A percentile compares a stretch with the other conserved stretches of the same genome.
phyloP scores from a whole-genome alignment of 768 basidiomycete genomes.

The Ramaria sp. region DNA sequence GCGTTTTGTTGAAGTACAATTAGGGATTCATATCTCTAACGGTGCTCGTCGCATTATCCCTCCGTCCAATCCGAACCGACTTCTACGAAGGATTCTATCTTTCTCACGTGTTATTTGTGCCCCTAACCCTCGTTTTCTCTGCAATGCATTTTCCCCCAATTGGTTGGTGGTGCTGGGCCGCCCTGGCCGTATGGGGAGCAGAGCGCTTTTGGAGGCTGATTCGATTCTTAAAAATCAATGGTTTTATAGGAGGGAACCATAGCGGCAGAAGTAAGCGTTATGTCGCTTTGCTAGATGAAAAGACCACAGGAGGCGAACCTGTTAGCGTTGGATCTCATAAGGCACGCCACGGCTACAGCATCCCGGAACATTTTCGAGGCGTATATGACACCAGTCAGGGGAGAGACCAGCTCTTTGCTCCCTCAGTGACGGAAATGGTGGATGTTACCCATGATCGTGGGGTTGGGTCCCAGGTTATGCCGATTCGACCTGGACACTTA shows the following conservation, averaged over 20 bases:
- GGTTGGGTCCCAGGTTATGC: neutral
- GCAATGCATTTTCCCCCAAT: conserved; percentile 60
- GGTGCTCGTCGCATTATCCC: conserved; percentile 39
- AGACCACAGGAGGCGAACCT: neutral
- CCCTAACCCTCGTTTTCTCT: conserved; percentile 47
- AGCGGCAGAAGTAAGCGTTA: neutral
- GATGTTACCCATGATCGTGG: neutral
- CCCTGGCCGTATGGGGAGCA: conserved; percentile 49
- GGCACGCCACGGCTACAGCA: neutral
- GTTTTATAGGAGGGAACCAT: conserved; percentile 27
- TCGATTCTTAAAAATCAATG: conserved; percentile 52
- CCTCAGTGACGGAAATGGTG: neutral
- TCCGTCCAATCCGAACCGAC: conserved; percentile 37
- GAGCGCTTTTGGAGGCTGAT: conserved; percentile 49
- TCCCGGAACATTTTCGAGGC: neutral
- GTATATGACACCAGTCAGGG: neutral
- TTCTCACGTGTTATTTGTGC: conserved; percentile 51
- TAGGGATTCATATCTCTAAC: conserved; percentile 51
- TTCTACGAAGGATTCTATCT: conserved; percentile 60
- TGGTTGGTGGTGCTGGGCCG: conserved; percentile 58
- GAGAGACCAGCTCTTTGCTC: neutral
- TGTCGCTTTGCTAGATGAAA: neutral
- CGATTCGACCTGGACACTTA: neutral
- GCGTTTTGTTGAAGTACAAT: neutral
- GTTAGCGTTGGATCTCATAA: neutral